These are phyloP conservation scores for Lindgomyces ingoldianus DNA, from an alignment of 495 filamentous ascomycete species.

Conservation along the genomic window DNA sequence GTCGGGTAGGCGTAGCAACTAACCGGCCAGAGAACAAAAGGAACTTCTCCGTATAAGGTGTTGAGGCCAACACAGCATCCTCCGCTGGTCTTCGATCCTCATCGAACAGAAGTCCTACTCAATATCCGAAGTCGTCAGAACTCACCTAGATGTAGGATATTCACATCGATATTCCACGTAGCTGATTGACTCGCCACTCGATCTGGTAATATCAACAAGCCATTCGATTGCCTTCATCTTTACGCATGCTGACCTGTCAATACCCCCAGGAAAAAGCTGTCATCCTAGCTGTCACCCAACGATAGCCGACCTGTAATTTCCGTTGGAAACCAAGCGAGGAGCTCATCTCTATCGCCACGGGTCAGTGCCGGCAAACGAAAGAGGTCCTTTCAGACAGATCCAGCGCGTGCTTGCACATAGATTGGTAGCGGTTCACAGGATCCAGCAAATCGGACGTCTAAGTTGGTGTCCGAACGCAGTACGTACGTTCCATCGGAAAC, in stretches of 20 bases:
- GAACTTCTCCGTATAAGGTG: conserved; percentile 9
- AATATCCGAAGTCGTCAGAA: not conserved
- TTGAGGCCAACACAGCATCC: conserved; percentile 5
- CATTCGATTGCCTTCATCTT: conserved; percentile 7
- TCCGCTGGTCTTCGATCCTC: conserved; percentile 7
- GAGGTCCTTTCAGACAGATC: not conserved
- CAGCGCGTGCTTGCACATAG: conserved; percentile 5
- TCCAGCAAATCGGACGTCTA: not conserved
- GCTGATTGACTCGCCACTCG: not conserved
- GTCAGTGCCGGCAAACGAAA: conserved; percentile 18
- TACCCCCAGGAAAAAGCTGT: conserved; percentile 16
- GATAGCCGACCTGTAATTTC: conserved; percentile 17
- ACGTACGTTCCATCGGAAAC: conserved; percentile 16
- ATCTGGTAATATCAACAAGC: conserved; percentile 12
- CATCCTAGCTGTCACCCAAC: conserved; percentile 18
- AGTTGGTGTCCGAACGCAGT: conserved; percentile 2
- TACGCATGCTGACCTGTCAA: conserved; percentile 26
- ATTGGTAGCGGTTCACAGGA: not conserved
- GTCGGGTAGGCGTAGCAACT: conserved; percentile 35
- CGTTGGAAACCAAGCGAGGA: conserved; percentile 33
- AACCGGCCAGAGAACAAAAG: conserved; percentile 22
- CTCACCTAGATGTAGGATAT: not conserved
- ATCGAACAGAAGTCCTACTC: not conserved
- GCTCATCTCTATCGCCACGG: conserved; percentile 19
- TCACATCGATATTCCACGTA: not conserved